Evolutionary conservation across 2,329 filamentous ascomycete genomes (phyloP).

Genomic region (Esteya vermicola): DNA sequence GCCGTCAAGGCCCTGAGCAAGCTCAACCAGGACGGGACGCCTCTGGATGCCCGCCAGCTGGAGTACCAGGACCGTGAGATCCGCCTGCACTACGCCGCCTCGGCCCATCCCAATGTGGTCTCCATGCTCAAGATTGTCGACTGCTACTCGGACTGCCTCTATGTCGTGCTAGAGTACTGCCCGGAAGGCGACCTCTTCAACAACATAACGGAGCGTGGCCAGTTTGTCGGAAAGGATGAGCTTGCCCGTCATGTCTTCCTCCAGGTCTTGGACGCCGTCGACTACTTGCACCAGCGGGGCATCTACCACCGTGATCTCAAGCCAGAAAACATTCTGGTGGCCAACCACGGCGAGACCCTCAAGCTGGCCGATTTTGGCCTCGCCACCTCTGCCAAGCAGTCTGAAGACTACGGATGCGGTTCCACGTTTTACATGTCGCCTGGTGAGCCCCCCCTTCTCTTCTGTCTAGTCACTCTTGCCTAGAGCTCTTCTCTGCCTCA

Average conservation of each 20-base stretch:
- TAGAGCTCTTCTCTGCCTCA: conserved; percentile 7
- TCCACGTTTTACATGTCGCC: conserved; percentile 99
- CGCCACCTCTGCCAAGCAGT: conserved; percentile 69
- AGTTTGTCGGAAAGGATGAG: conserved; percentile 84
- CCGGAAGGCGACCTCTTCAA: conserved; percentile 93
- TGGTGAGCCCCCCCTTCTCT: too few species aligned
- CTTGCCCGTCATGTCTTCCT: conserved; percentile 80
- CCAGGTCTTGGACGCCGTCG: conserved; percentile 91
- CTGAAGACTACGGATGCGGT: conserved; percentile 91
- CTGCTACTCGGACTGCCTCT: conserved; percentile 82
- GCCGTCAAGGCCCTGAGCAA: conserved; percentile 97
- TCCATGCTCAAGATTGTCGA: conserved; percentile 90
- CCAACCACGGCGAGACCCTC: conserved; percentile 74
- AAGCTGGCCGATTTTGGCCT: conserved; percentile 97
- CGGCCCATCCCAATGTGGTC: conserved; percentile 82
- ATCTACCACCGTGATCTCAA: conserved; percentile 98
- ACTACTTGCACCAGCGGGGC: conserved; percentile 82
- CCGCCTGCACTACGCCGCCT: conserved; percentile 76
- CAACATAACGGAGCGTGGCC: conserved; percentile 90
- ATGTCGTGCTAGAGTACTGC: conserved; percentile 93
- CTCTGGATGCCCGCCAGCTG: conserved; percentile 70
- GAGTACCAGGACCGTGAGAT: conserved; percentile 92
- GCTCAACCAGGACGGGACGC: conserved; percentile 54
- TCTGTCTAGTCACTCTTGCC: conserved; percentile 3
- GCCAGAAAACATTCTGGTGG: conserved; percentile 93